Base-by-base conservation (phyloP, 495 filamentous ascomycete species). In the Tetracladium marchalianum region DNA sequence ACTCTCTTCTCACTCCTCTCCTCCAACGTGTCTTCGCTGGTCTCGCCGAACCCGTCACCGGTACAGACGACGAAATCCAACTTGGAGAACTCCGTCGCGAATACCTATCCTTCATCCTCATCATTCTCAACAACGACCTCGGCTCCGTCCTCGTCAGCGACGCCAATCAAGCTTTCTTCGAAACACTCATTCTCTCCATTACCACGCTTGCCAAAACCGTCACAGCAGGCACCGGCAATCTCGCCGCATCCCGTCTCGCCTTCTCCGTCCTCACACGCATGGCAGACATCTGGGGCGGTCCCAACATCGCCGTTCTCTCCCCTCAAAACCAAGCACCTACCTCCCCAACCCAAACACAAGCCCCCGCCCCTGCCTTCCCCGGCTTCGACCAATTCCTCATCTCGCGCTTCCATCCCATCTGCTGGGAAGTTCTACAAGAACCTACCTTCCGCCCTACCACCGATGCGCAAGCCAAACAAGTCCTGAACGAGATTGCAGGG, bases 31-130 rank as follows among this genome's bases (percentile, higher is more conserved):
- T 97, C 34, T 96, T 96, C 62, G 66, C 78, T 7, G 85, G 86
- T 1, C 74, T 99, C 19, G 76, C 80, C 0, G 85, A 93, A 49
- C 82, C 87, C n/a, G 80, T 85, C 11, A 80, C 71, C 8, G 92
- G 92, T 9, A 99, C 92, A 9, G 92, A 99, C 60, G 92, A 99
- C 58, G 87, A 90, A 62, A 89, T 97, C 35, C 88, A 96, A 61
- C 76, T 95, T 43, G 81, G 78, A 31, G 92, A 97, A 63, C 71
- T 99, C 42, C 86, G 90, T 46, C 80, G 88, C 41, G 90, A 97
- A 58, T 97, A 95, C 53, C 74, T 99, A 18, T 82, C 84, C 49
- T 95, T 97, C 62, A 65, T 97, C 46, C 75, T 87, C 19, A 79
- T 89, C 13, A 84, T 97, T 41, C 62, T 99, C 33, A 84, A 85